Evolutionary conservation across 129 eudicot species (phyloP).

Genomic region (Kitagawia praeruptora): DNA sequence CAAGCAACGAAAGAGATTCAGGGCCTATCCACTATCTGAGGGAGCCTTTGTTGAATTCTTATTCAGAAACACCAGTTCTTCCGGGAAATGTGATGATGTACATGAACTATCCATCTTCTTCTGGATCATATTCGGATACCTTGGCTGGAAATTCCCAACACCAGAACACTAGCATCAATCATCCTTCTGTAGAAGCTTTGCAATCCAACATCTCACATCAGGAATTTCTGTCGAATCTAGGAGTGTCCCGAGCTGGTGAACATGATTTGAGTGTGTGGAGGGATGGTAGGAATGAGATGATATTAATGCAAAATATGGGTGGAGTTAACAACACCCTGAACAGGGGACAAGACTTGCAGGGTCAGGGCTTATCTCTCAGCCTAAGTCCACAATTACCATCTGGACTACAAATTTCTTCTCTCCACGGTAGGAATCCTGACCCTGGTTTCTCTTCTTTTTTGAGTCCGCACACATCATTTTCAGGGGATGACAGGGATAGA

Average conservation of each 20-base stretch:
- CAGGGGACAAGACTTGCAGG: constrained; percentile 29
- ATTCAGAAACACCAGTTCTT: constrained; percentile 42
- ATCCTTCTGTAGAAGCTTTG: constrained; percentile 31
- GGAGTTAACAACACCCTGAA: constrained; percentile 11
- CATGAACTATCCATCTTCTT: constrained; percentile 48
- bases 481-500: constrained; percentile 11
- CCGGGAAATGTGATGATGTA: constrained; percentile 50
- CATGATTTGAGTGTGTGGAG: constrained; percentile 32
- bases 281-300: constrained; percentile 47
- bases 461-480: constrained; percentile 17
- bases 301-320: constrained; percentile 33
- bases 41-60: constrained; percentile 37
- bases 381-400: constrained; percentile 44
- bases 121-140: constrained; percentile 43
- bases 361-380: constrained; percentile 64
- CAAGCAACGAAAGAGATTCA: constrained; percentile 49
- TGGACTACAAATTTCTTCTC: too few relatives aligned
- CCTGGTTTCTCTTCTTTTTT: constrained; percentile 30
- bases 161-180: constrained; percentile 28
- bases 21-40: constrained; percentile 36
- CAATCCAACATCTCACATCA: constrained; percentile 48
- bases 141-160: constrained; percentile 36
- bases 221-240: constrained; percentile 42
- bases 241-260: constrained; percentile 26
- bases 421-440: too few relatives aligned